Conservation (phyloP, 176 grass and related monocot species). For the Lolium multiflorum region DNA sequence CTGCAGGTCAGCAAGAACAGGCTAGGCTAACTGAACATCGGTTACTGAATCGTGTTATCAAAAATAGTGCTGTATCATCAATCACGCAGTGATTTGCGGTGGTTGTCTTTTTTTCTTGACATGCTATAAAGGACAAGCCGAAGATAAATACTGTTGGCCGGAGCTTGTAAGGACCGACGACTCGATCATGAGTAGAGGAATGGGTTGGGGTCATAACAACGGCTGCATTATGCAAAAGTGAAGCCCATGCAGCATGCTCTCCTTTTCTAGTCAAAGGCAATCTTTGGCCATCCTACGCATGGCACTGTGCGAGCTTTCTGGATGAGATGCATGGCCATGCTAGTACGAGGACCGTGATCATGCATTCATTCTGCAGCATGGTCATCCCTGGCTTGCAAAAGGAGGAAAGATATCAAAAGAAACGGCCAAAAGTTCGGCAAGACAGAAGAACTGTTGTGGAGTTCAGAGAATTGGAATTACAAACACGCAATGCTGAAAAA, state of each 20-base stretch:
- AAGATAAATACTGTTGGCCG: constrained; percentile 10
- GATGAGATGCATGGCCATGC: constrained; percentile 29
- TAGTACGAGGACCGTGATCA: neutral
- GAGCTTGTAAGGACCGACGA: constrained; percentile 15
- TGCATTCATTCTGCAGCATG: neutral
- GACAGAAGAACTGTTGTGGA: neutral
- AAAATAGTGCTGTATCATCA: neutral
- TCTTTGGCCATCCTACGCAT: constrained; percentile 45
- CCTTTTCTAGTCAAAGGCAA: constrained; percentile 29
- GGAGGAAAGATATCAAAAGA: neutral
- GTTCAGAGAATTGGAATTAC: neutral
- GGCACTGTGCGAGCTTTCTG: constrained; percentile 52
- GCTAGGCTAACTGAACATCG: neutral
- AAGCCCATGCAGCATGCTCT: constrained; percentile 29
- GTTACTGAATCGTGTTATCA: neutral
- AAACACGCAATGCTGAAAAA: neutral
- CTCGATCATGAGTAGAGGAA: constrained; percentile 2
- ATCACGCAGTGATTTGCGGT: too few species aligned
- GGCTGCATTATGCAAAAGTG: constrained; percentile 31
- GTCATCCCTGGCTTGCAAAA: neutral
- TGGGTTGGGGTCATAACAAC: constrained; percentile 9
- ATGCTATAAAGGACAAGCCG: neutral
- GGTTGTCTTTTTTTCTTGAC: neutral
- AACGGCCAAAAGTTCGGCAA: neutral
- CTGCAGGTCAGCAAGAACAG: constrained; percentile 7